phyloP scores from a whole-genome alignment of 805 yeast species.

The Kazachstania kunashirensis region DNA sequence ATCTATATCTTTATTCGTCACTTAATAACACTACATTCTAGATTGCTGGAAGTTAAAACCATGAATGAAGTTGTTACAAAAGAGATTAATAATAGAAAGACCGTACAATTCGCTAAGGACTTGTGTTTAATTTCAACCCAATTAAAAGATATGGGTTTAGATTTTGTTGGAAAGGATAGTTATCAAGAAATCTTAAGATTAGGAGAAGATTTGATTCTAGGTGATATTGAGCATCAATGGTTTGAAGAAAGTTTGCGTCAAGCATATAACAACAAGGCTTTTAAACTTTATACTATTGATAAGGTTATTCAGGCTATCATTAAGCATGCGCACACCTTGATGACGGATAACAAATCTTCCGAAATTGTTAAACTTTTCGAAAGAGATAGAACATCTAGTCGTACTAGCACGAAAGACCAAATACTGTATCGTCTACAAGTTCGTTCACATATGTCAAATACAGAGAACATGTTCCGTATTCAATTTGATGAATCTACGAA shows the following conservation, averaged over 20 bases:
- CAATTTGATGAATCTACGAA: conserved; percentile 48
- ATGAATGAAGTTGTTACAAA: conserved; percentile 60
- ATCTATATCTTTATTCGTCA: conserved; percentile 85
- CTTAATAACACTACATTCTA: conserved; percentile 67
- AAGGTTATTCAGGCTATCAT: conserved; percentile 76
- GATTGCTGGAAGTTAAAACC: conserved; percentile 68
- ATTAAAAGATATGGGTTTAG: conserved; percentile 70
- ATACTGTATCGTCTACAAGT: conserved; percentile 84
- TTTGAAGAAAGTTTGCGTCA: conserved; percentile 93
- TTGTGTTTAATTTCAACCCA: conserved; percentile 73
- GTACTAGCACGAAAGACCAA: conserved; percentile 76
- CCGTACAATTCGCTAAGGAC: conserved; percentile 76
- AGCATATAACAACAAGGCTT: conserved; percentile 88
- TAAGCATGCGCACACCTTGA: conserved; percentile 79
- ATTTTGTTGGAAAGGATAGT: conserved; percentile 57
- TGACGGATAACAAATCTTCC: conserved; percentile 69
- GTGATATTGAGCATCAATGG: conserved; percentile 86
- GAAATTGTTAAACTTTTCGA: conserved; percentile 78
- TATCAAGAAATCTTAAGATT: conserved; percentile 71
- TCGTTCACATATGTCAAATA: conserved; percentile 67
- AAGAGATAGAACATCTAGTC: conserved; percentile 53
- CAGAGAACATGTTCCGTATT: conserved; percentile 89
- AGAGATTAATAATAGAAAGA: conserved; percentile 56
- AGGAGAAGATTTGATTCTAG: conserved; percentile 71
- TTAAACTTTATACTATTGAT: conserved; percentile 84